These are phyloP conservation scores for Fusarium torreyae DNA, from an alignment of 2,329 filamentous ascomycete genomes.

Conservation along the genomic window DNA sequence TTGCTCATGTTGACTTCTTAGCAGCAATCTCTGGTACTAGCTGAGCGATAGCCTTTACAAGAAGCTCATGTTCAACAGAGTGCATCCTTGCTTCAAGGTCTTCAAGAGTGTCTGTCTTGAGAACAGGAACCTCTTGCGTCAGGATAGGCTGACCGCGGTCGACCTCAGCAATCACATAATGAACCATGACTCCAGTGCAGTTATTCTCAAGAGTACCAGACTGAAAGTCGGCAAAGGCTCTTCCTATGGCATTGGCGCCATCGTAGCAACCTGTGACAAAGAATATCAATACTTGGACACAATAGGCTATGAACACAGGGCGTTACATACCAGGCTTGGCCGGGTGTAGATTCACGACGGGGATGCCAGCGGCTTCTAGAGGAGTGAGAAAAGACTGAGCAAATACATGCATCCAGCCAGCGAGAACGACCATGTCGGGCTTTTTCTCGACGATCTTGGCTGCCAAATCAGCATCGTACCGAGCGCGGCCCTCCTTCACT, in stretches of 20 bases:
- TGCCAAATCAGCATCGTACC: constrained; percentile 86
- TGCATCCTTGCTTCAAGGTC: constrained; percentile 82
- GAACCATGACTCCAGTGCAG: constrained; percentile 88
- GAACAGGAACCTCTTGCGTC: constrained; percentile 76
- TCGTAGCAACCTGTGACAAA: constrained; percentile 59
- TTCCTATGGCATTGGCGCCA: constrained; percentile 82
- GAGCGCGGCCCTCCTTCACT: constrained; percentile 69
- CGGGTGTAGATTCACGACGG: constrained; percentile 88
- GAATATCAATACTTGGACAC: constrained; percentile 56
- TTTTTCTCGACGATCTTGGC: constrained; percentile 70
- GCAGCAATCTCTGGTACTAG: constrained; percentile 58
- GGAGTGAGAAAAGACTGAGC: constrained; percentile 78
- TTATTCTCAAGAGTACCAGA: constrained; percentile 74
- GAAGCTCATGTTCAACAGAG: constrained; percentile 79
- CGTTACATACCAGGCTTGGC: constrained; percentile 71
- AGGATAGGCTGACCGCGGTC: constrained; percentile 84
- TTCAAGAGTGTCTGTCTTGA: constrained; percentile 74
- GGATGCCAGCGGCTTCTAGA: constrained; percentile 72
- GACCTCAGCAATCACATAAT: constrained; percentile 85
- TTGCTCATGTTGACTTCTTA: constrained; percentile 6
- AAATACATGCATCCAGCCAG: constrained; percentile 91
- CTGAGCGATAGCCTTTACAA: constrained; percentile 78
- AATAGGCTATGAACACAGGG: too few relatives aligned
- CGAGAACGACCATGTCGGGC: constrained; percentile 84
- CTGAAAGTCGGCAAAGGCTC: constrained; percentile 81